Percentiles rank a stretch among this genome's conserved stretches.
Evolutionary conservation across 352 stramenopile genomes (phyloP).

Genomic region (Phytophthora boehmeriae): DNA sequence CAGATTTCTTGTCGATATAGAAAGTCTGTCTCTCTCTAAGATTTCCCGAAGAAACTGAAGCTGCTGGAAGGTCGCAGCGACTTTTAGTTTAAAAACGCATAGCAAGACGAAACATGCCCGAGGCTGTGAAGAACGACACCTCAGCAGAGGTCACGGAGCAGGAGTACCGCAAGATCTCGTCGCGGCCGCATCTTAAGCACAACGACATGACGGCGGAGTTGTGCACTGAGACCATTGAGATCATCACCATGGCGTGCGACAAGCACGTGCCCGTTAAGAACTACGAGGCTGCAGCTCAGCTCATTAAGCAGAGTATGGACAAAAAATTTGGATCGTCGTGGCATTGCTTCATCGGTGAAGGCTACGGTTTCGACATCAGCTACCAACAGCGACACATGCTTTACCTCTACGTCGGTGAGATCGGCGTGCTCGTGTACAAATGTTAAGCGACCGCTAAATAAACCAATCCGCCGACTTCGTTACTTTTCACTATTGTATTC

Average conservation of each 20-base stretch:
- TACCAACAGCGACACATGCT: slow-evolving; percentile 97
- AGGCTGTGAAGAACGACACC: slow-evolving; percentile 51
- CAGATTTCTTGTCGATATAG: too few relatives aligned
- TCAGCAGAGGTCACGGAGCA: slow-evolving; percentile 65
- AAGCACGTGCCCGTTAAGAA: slow-evolving; percentile 94
- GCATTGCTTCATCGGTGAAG: slow-evolving; percentile 96
- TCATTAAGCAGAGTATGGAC: slow-evolving; percentile 97
- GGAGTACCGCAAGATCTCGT: slow-evolving; percentile 88
- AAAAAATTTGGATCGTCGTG: slow-evolving; percentile 97
- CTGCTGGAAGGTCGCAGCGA: not conserved
- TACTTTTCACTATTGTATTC: slow-evolving; percentile 33
- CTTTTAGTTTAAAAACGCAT: too few relatives aligned
- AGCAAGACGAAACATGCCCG: slow-evolving; percentile 44
- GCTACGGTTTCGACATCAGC: slow-evolving; percentile 96
- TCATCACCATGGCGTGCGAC: slow-evolving; percentile 96
- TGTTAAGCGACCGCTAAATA: slow-evolving; percentile 58
- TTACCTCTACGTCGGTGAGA: slow-evolving; percentile 94
- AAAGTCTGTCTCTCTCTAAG: too few relatives aligned
- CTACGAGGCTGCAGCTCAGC: slow-evolving; percentile 92
- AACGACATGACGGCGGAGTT: slow-evolving; percentile 94
- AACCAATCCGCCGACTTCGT: slow-evolving; percentile 15
- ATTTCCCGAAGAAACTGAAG: slow-evolving; percentile 6
- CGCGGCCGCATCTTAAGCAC: slow-evolving; percentile 77
- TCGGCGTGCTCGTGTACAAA: slow-evolving; percentile 96
- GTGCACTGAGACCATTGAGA: slow-evolving; percentile 94